Evolutionary conservation across 441 rosid species (phyloP), one percentile per base, ranked within the genome.

Genomic region (Mallotus repandus): DNA sequence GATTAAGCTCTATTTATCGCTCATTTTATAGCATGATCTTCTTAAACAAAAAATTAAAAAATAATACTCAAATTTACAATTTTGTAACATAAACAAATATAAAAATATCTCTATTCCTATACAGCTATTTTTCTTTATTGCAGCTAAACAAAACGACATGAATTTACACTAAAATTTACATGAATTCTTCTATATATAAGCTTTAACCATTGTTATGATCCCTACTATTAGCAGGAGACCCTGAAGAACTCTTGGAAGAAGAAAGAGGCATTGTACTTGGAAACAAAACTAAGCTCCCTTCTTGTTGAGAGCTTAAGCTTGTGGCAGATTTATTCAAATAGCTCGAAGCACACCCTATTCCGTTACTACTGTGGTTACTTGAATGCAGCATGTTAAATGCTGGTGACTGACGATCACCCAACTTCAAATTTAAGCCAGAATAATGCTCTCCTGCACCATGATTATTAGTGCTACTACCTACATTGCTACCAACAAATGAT

Each of bases 401-500:
- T 59, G 15, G 69, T 56, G 59, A 53, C 52, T 67, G 78, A 64
- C 22, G 73, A 71, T 79, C 84, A 6, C 59, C 78, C 76, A 72
- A 73, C 68, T 77, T 81, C 48, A 67, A 57, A 35, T 66, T 81
- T 21, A 70, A 82, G 68, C 79, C 46, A 75, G 43, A 21, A 32
- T 59, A 19, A 22, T 57, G 61, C 77, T 74, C 79, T 8, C 64
- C 75, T 18, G 12, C 65, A 4, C 66, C 61, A 49, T 29, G 79
- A 72, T 74, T 75, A 18, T 64, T 64, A 4, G 25, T 55, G 18
- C 57, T 63, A 45, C n/a, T 29, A 14, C 67, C 63, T 7, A 54
- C 71, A 7, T 55, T 61, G 12, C 48, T 78, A 19, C 84, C 81
- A 10, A 89, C 87, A 75, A 91, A 83, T 29, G 95, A 88, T 53